Evolutionary conservation across 1,284 basidiomycete species (phyloP).

Genomic region (Ganoderma meredithae): DNA sequence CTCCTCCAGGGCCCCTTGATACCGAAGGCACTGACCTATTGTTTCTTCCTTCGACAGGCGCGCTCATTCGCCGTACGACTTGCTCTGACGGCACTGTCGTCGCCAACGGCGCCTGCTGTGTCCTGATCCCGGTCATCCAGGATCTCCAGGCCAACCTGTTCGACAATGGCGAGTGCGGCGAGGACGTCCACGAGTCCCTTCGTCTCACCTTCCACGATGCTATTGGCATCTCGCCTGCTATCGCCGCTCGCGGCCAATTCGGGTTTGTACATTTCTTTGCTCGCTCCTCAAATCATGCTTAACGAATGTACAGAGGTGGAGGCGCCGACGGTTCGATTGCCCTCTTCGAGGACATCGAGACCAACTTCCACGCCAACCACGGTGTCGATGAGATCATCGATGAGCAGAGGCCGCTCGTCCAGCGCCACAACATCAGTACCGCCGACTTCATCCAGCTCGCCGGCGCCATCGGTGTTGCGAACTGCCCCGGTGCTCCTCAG

Average conservation of each 20-base stretch:
- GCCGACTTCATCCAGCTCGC: slow-evolving; percentile 44
- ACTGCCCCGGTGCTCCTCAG: slow-evolving; percentile 42
- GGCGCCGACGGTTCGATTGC: slow-evolving; percentile 39
- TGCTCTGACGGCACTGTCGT: slow-evolving; percentile 38
- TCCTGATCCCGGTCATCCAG: slow-evolving; percentile 45
- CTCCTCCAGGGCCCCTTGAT: neutral
- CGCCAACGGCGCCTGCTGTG: slow-evolving; percentile 47
- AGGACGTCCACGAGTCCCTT: slow-evolving; percentile 40
- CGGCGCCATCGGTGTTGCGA: slow-evolving; percentile 40
- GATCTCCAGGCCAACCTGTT: slow-evolving; percentile 48
- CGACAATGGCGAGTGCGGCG: slow-evolving; percentile 37
- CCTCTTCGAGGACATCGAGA: slow-evolving; percentile 35
- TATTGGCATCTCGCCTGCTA: slow-evolving; percentile 33
- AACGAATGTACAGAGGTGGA: slow-evolving; percentile 30
- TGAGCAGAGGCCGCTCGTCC: slow-evolving; percentile 37
- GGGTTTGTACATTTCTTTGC: slow-evolving; percentile 19
- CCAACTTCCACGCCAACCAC: slow-evolving; percentile 36
- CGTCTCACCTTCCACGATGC: slow-evolving; percentile 44
- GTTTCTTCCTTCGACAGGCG: slow-evolving; percentile 20
- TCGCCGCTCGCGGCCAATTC: slow-evolving; percentile 22
- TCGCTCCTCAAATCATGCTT: neutral
- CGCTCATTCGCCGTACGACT: slow-evolving; percentile 33
- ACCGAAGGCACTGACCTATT: neutral
- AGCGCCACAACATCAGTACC: slow-evolving; percentile 35
- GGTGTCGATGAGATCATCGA: slow-evolving; percentile 41